Evolutionary conservation across 129 eudicot genomes (phyloP).

Genomic region (Tanacetum coccineum): DNA sequence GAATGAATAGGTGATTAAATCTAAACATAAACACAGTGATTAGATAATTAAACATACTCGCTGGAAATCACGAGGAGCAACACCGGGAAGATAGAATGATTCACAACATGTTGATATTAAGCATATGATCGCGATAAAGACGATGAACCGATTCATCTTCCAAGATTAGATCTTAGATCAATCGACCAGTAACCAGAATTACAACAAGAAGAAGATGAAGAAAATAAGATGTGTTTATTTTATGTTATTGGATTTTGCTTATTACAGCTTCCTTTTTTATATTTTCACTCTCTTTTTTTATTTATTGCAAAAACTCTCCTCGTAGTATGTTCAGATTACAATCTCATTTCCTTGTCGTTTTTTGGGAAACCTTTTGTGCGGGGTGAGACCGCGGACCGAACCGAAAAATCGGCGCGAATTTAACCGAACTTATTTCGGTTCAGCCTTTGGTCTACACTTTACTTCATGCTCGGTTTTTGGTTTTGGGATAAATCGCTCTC

Average conservation of each 20-base stretch:
- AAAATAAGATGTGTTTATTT: background rate
- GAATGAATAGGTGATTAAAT: no score
- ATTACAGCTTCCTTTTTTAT: slow-evolving; percentile 12
- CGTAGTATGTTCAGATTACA: no score
- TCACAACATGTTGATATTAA: slow-evolving; percentile 31
- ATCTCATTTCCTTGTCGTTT: no score
- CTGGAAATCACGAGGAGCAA: slow-evolving; percentile 87
- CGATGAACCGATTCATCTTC: slow-evolving; percentile 17
- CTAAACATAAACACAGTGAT: no score
- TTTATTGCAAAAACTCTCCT: no score
- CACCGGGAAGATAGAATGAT: slow-evolving; percentile 89
- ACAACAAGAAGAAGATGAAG: background rate
- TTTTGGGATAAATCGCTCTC: no score
- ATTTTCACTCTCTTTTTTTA: slow-evolving; percentile 13
- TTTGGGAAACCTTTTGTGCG: no score
- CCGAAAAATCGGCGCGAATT: no score
- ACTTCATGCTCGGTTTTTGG: no score
- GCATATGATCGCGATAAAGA: slow-evolving; percentile 32
- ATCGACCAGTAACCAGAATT: background rate
- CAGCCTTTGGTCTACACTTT: no score
- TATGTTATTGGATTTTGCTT: background rate
- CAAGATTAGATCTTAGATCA: slow-evolving; percentile 20
- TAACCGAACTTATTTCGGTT: no score
- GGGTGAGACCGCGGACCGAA: no score
- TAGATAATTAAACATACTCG: slow-evolving; percentile 40